Evolutionary conservation across 495 filamentous ascomycete species (phyloP).

Genomic region (Talaromyces thailandensis): DNA sequence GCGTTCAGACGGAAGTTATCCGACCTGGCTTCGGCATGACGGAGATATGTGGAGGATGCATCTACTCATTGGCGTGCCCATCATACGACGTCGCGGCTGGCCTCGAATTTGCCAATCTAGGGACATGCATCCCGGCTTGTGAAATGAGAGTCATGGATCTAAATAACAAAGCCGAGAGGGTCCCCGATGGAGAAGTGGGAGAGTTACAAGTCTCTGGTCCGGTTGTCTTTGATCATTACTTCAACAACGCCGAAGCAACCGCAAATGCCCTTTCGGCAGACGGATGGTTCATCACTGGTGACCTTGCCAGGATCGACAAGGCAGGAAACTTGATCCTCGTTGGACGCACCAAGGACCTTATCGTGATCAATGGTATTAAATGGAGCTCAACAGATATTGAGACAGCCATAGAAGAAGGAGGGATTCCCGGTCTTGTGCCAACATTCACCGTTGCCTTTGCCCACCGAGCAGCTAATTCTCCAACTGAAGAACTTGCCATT

Average conservation of each 20-base stretch:
- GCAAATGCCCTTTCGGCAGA: constrained; percentile 56
- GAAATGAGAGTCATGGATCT: constrained; percentile 27
- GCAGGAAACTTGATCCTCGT: constrained; percentile 45
- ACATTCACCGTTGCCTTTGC: constrained; percentile 22
- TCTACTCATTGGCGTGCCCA: constrained; percentile 28
- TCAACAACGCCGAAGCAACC: constrained; percentile 59
- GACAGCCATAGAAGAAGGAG: constrained; percentile 28
- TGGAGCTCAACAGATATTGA: constrained; percentile 33
- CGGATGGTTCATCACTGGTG: constrained; percentile 80
- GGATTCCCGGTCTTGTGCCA: constrained; percentile 19
- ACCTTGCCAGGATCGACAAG: constrained; percentile 52
- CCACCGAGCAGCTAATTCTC: constrained; percentile 12
- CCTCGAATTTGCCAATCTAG: constrained; percentile 27
- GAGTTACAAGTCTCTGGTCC: constrained; percentile 30
- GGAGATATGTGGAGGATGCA: constrained; percentile 43
- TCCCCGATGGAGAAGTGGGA: constrained; percentile 10
- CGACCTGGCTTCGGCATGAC: constrained; percentile 47
- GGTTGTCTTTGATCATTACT: constrained; percentile 70
- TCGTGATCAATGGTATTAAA: constrained; percentile 48
- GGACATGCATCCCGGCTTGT: constrained; percentile 28
- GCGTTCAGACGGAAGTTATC: constrained; percentile 30
- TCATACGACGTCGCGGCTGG: constrained; percentile 18
- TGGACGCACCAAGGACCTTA: constrained; percentile 45
- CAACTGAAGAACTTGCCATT: constrained; percentile 28
- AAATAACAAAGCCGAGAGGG: neutral